A percentile compares a stretch with the other conserved stretches of the same genome.
Conservation (phyloP, 805 yeast genomes). For the Maudiozyma turicensis region DNA sequence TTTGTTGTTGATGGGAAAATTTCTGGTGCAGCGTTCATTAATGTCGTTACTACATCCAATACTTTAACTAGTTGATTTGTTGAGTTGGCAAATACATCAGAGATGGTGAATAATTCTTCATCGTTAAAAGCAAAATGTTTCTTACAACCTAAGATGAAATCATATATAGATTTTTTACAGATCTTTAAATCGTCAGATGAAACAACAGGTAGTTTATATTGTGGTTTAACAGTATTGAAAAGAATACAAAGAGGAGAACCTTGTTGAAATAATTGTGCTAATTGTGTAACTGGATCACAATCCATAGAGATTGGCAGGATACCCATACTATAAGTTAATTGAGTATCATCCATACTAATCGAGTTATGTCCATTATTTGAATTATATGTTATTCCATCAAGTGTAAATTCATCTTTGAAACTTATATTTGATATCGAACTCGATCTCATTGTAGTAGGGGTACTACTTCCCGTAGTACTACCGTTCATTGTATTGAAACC, state of each 20-base stretch:
- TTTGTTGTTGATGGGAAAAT: constrained; percentile 29
- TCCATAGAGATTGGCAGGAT: constrained; percentile 61
- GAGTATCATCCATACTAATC: constrained; percentile 25
- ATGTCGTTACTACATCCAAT: constrained; percentile 56
- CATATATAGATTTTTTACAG: constrained; percentile 84
- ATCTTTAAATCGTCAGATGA: constrained; percentile 73
- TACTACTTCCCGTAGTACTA: constrained; percentile 3
- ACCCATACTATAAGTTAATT: constrained; percentile 63
- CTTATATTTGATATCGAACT: constrained; percentile 30
- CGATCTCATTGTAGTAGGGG: constrained; percentile 22
- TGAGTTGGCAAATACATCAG: constrained; percentile 77
- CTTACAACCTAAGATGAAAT: constrained; percentile 80
- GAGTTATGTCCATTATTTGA: constrained; percentile 11
- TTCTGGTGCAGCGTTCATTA: constrained; percentile 46
- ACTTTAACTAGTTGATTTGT: constrained; percentile 72
- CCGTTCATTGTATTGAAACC: constrained; percentile 2
- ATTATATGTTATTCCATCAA: constrained; percentile 20
- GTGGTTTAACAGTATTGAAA: constrained; percentile 60
- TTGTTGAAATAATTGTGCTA: constrained; percentile 81
- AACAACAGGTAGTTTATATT: constrained; percentile 49
- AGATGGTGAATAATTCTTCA: constrained; percentile 78
- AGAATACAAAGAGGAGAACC: constrained; percentile 87
- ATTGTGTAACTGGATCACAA: constrained; percentile 87
- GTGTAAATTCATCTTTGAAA: constrained; percentile 24
- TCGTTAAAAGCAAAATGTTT: constrained; percentile 63